Evolutionary conservation across 2,329 filamentous ascomycete species (phyloP).

Genomic region (Pseudogymnoascus sp.): DNA sequence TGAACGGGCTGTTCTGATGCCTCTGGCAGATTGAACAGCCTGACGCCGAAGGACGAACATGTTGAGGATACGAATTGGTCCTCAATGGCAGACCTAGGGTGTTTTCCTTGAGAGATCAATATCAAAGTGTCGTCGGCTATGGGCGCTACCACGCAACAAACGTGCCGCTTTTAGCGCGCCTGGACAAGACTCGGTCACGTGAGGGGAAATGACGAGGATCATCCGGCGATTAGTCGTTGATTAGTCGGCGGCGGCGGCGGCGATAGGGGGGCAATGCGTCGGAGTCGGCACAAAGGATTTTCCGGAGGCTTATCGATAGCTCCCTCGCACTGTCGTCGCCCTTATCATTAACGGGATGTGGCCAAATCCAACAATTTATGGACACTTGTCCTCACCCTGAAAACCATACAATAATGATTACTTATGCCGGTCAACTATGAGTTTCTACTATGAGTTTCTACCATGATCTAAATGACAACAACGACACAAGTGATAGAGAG

Average conservation of each 20-base stretch:
- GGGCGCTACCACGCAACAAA: constrained; percentile 7
- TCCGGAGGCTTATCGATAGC: constrained; percentile 5
- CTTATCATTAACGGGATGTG: constrained; percentile 5
- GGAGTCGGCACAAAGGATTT: neutral
- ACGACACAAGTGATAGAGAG: constrained; percentile 7
- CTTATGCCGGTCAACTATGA: constrained; percentile 4
- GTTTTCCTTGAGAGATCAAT: constrained; percentile 4
- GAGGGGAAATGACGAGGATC: neutral
- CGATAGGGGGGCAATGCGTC: neutral
- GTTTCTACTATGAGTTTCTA: constrained; percentile 5
- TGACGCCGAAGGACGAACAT: constrained; percentile 27
- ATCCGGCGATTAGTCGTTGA: neutral
- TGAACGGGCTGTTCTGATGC: constrained; percentile 15
- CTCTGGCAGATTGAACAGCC: constrained; percentile 23
- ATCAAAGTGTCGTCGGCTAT: constrained; percentile 6
- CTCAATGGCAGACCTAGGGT: neutral
- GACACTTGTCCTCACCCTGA: neutral
- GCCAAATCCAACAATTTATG: constrained; percentile 1
- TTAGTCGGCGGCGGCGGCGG: neutral
- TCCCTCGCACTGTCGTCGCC: neutral
- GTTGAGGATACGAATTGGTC: constrained; percentile 5
- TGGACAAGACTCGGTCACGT: neutral
- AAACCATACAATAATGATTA: constrained; percentile 6
- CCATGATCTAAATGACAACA: constrained; percentile 6
- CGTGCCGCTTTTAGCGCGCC: constrained; percentile 5